Percentiles rank a stretch among this genome's conserved stretches.
phyloP scores from a whole-genome alignment of 768 basidiomycete species.

The Suillus luteus region DNA sequence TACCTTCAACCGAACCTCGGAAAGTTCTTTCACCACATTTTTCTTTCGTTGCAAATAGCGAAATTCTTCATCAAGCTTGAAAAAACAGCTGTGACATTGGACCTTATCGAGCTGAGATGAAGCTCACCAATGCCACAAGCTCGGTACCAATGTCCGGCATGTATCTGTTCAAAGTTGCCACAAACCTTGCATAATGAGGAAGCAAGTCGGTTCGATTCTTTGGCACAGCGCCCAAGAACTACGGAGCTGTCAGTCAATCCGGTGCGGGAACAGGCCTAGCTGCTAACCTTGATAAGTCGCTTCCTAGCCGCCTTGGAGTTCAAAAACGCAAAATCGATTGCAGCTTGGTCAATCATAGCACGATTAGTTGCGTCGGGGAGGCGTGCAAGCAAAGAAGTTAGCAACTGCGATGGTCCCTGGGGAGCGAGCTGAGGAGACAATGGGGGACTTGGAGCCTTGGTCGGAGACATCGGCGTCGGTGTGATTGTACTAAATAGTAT shows the following conservation, averaged over 20 bases:
- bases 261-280: slow-evolving; percentile 3
- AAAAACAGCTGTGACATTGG: slow-evolving; percentile 8
- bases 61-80: slow-evolving; percentile 94
- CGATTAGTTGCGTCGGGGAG: slow-evolving; percentile 95
- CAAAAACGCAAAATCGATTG: slow-evolving; percentile 93
- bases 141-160: slow-evolving; percentile 93
- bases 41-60: slow-evolving; percentile 94
- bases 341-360: slow-evolving; percentile 86
- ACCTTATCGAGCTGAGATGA: background rate
- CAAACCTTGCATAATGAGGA: slow-evolving; percentile 89
- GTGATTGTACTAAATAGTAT: slow-evolving; percentile 47
- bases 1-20: slow-evolving; percentile 85
- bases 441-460: slow-evolving; percentile 55
- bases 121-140: slow-evolving; percentile 74
- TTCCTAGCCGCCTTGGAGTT: slow-evolving; percentile 97
- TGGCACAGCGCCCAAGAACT: slow-evolving; percentile 83
- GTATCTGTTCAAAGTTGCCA: slow-evolving; percentile 86
- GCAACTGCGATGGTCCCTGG: slow-evolving; percentile 90
- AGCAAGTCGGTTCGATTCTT: slow-evolving; percentile 88
- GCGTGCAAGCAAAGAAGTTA: slow-evolving; percentile 87
- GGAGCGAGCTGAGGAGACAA: slow-evolving; percentile 73
- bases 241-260: background rate
- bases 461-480: slow-evolving; percentile 66
- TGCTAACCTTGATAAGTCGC: slow-evolving; percentile 75
- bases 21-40: slow-evolving; percentile 86